Percentiles rank a stretch among this genome's conserved stretches.
phyloP scores from a whole-genome alignment of 192 early-diverging fungal genomes.

The Mycoemilia scoparia region DNA sequence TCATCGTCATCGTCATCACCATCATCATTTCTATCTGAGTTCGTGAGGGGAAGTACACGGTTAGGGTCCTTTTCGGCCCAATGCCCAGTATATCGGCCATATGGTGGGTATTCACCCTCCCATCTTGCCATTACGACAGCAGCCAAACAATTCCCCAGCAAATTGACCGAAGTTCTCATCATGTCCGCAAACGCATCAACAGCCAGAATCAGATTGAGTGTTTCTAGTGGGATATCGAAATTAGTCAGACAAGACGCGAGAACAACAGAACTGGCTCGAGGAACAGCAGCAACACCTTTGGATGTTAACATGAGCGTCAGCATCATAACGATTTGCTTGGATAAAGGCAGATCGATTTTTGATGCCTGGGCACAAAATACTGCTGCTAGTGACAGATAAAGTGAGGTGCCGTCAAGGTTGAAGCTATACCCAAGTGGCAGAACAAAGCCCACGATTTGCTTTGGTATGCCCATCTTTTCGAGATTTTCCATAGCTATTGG shows the following conservation, averaged over 20 bases:
- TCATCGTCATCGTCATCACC: background rate
- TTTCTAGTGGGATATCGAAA: slow-evolving; percentile 37
- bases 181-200: slow-evolving; percentile 67
- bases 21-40: too few species aligned
- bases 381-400: slow-evolving; percentile 47
- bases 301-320: slow-evolving; percentile 44
- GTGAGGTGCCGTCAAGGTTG: slow-evolving; percentile 58
- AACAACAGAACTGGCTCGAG: slow-evolving; percentile 41
- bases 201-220: slow-evolving; percentile 43
- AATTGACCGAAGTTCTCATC: slow-evolving; percentile 48
- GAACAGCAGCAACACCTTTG: slow-evolving; percentile 46
- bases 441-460: slow-evolving; percentile 44
- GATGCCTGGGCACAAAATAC: slow-evolving; percentile 52
- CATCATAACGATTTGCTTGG: slow-evolving; percentile 46
- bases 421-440: slow-evolving; percentile 56
- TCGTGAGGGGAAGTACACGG: too few species aligned
- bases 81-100: slow-evolving; percentile 18
- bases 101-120: slow-evolving; percentile 44
- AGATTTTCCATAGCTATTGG: slow-evolving; percentile 53
- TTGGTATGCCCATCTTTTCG: slow-evolving; percentile 42
- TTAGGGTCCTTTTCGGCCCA: slow-evolving; percentile 3
- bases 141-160: slow-evolving; percentile 52
- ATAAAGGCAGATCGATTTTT: slow-evolving; percentile 26
- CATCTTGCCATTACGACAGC: slow-evolving; percentile 40
- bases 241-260: slow-evolving; percentile 30